Evolutionary conservation across 2,329 filamentous ascomycete species (phyloP).

Genomic region (Podosphaera xanthii): DNA sequence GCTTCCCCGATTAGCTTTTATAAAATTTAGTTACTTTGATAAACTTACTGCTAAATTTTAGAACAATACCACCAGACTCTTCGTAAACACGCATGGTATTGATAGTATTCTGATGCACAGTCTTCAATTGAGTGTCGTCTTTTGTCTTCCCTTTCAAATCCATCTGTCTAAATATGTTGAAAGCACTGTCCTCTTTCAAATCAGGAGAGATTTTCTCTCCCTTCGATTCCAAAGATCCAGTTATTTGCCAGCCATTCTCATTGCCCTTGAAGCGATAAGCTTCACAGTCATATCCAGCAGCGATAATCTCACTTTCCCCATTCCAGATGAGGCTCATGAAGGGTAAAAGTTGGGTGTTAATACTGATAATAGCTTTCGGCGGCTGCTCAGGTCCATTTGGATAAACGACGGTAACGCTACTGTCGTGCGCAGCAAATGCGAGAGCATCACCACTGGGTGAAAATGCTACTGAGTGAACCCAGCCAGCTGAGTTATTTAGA

Average conservation of each 20-base stretch:
- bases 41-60: slow-evolving; percentile 68
- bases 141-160: slow-evolving; percentile 83
- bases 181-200: slow-evolving; percentile 66
- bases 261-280: slow-evolving; percentile 72
- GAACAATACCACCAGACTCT: slow-evolving; percentile 36
- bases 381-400: slow-evolving; percentile 77
- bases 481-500: slow-evolving; percentile 86
- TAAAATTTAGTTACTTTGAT: slow-evolving; percentile 4
- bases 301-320: slow-evolving; percentile 77
- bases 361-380: slow-evolving; percentile 69
- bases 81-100: slow-evolving; percentile 62
- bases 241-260: slow-evolving; percentile 61
- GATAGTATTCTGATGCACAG: slow-evolving; percentile 91
- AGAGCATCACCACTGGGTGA: slow-evolving; percentile 83
- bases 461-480: slow-evolving; percentile 86
- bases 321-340: slow-evolving; percentile 90
- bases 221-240: slow-evolving; percentile 61
- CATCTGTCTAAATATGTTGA: slow-evolving; percentile 99
- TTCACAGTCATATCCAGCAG: slow-evolving; percentile 76
- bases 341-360: slow-evolving; percentile 73
- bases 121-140: slow-evolving; percentile 86
- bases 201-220: slow-evolving; percentile 20
- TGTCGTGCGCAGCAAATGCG: slow-evolving; percentile 86
- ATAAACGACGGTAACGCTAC: slow-evolving; percentile 90
- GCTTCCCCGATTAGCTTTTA: slow-evolving; percentile 26